Base-by-base conservation (phyloP, 2,329 filamentous ascomycete genomes). In the Phaeosphaeriaceae sp. region DNA sequence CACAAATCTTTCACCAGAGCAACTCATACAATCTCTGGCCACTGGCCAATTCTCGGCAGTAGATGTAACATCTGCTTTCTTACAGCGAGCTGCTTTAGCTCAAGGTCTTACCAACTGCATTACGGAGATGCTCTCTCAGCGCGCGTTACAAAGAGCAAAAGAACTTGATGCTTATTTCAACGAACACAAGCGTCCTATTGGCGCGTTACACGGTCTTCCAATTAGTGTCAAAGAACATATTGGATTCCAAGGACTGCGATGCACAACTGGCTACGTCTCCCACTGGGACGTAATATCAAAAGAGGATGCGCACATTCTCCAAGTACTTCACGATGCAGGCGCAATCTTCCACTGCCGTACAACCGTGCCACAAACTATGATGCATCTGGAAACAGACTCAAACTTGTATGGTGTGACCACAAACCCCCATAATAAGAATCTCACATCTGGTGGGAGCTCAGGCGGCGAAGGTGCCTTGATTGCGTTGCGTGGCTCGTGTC, bases 391-490 rank as follows among this genome's bases (percentile, higher is more conserved):
- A 58, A 81, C 79, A 2, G 74, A 68, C 45, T 79, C 64, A 41
- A 82, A 81, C 52, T 55, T 83, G 16, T 81, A 79, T 48, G 81
- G 81, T 2, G 70, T 75, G 0, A 85, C 82, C 0, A 74, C 78
- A 8, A 84, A 84, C 56, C 82, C 82, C 0, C 77, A 76, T 62
- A 83, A 85, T 60, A 73, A 70, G 1, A 74, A 70, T 1, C 63
- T 84, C 18, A 81, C 80, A 0, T 61, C 74, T 15, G 83, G 83
- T 5, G 83, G 82, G 2, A 81, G 77, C 3, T 81, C 79, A 6
- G 83, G 83, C 34, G 83, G 83, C 36, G 83, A 85, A 67, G 81
- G 81, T 1, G 81, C 83, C 0, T 65, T 85, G 3, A 47, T 83
- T 11, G 82, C 76, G 1, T 69, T 83, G 18, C 67, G 76, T 17